Evolutionary conservation across 2,329 filamentous ascomycete species (phyloP).

Genomic region (Acrocalymma vagum): DNA sequence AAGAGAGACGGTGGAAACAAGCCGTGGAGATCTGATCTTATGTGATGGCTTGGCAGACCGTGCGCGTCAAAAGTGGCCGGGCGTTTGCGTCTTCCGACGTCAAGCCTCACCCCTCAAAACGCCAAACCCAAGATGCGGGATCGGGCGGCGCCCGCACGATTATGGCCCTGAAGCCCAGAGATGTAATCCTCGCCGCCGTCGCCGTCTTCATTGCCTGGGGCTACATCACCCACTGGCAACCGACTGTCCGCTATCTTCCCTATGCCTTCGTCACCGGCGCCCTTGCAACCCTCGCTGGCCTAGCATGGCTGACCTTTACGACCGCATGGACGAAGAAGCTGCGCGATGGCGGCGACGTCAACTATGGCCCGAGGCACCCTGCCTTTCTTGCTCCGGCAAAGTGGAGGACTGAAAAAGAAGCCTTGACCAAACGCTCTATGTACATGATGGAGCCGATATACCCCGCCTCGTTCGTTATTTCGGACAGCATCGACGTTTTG

Average conservation of each 20-base stretch:
- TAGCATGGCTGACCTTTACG: slow-evolving; percentile 69
- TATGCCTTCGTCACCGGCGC: slow-evolving; percentile 82
- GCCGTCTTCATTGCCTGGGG: slow-evolving; percentile 87
- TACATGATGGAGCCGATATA: slow-evolving; percentile 76
- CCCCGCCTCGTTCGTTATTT: slow-evolving; percentile 78
- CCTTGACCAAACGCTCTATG: slow-evolving; percentile 69
- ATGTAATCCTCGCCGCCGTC: slow-evolving; percentile 73
- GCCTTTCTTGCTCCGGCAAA: slow-evolving; percentile 69
- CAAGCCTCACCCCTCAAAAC: slow-evolving; percentile 16
- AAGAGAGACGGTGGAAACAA: too few relatives aligned
- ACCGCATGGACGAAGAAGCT: slow-evolving; percentile 58
- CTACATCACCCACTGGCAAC: slow-evolving; percentile 82
- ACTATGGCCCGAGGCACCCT: slow-evolving; percentile 50
- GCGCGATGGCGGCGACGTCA: slow-evolving; percentile 50
- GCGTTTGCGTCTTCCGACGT: slow-evolving; percentile 15
- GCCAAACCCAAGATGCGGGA: slow-evolving; percentile 43
- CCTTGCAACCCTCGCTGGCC: slow-evolving; percentile 61
- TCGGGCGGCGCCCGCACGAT: slow-evolving; percentile 54
- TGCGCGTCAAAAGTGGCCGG: too few relatives aligned
- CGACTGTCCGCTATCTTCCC: slow-evolving; percentile 81
- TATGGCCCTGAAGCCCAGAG: slow-evolving; percentile 75
- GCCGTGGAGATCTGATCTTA: too few relatives aligned
- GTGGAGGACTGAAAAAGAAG: slow-evolving; percentile 77
- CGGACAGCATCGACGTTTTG: slow-evolving; percentile 79
- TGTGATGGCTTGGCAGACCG: too few relatives aligned